Evolutionary conservation across 2,329 filamentous ascomycete genomes (phyloP).

Genomic region (Alternaria triticina): DNA sequence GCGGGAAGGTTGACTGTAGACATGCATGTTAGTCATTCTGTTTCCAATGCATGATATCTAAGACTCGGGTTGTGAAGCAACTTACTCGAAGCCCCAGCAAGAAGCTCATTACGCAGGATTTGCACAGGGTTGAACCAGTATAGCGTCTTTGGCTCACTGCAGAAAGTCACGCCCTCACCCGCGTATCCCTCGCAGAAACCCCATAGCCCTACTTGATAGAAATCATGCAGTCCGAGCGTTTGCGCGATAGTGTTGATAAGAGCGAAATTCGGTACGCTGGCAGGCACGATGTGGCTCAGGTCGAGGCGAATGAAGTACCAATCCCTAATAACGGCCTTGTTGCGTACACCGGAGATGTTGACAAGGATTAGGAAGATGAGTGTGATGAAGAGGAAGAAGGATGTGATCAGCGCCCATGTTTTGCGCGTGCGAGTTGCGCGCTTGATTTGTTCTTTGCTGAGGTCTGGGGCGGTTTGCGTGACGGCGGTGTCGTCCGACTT

Average conservation of each 20-base stretch:
- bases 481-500: slow-evolving; percentile 23
- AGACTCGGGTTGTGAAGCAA: slow-evolving; percentile 5
- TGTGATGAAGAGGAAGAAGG: slow-evolving; percentile 74
- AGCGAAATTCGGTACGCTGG: slow-evolving; percentile 71
- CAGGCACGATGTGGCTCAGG: slow-evolving; percentile 79
- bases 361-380: slow-evolving; percentile 82
- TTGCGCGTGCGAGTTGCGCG: slow-evolving; percentile 57
- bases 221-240: slow-evolving; percentile 87
- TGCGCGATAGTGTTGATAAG: slow-evolving; percentile 88
- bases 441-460: slow-evolving; percentile 47
- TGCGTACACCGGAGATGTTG: slow-evolving; percentile 75
- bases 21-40: slow-evolving; percentile 9
- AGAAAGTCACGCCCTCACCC: slow-evolving; percentile 75
- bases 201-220: slow-evolving; percentile 93
- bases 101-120: slow-evolving; percentile 79
- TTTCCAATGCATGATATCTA: not conserved
- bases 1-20: slow-evolving; percentile 73
- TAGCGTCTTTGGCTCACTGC: slow-evolving; percentile 71
- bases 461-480: slow-evolving; percentile 23
- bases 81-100: slow-evolving; percentile 78
- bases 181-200: slow-evolving; percentile 88
- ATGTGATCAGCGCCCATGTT: slow-evolving; percentile 69
- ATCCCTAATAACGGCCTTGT: slow-evolving; percentile 66
- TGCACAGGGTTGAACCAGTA: slow-evolving; percentile 94
- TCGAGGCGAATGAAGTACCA: slow-evolving; percentile 88